phyloP scores from a whole-genome alignment of 2,329 filamentous ascomycete species.

The Phoma sp. region DNA sequence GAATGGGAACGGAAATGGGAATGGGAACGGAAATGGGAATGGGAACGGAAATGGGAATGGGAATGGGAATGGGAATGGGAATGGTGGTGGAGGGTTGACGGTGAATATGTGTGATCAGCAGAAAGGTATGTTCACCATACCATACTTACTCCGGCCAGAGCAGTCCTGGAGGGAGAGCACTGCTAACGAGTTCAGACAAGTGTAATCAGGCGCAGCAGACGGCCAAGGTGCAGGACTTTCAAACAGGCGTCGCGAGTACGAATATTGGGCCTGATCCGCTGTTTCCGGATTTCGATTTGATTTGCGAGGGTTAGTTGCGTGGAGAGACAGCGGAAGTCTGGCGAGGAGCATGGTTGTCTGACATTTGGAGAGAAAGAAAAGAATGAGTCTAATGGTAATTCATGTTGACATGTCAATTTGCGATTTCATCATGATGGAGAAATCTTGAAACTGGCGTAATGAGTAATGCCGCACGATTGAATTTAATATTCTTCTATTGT shows the following conservation, averaged over 20 bases:
- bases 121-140: conserved; percentile 31
- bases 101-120: conserved; percentile 33
- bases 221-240: conserved; percentile 40
- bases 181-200: conserved; percentile 25
- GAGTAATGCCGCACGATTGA: too few relatives aligned
- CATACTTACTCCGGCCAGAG: too few relatives aligned
- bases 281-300: conserved; percentile 50
- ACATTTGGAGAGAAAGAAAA: too few relatives aligned
- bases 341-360: not conserved
- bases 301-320: conserved; percentile 34
- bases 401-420: too few relatives aligned
- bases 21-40: conserved; percentile 40
- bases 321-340: not conserved
- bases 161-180: too few relatives aligned
- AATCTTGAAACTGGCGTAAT: too few relatives aligned
- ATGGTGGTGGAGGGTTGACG: conserved; percentile 9
- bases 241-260: conserved; percentile 30
- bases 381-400: too few relatives aligned
- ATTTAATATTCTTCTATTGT: too few relatives aligned
- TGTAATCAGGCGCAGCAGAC: conserved; percentile 38
- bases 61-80: conserved; percentile 8
- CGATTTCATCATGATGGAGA: too few relatives aligned
- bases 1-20: too few relatives aligned
- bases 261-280: conserved; percentile 49
- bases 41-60: not conserved